Evolutionary conservation across 2,329 filamentous ascomycete genomes (phyloP).

Genomic region (Stagonosporopsis vannaccii): DNA sequence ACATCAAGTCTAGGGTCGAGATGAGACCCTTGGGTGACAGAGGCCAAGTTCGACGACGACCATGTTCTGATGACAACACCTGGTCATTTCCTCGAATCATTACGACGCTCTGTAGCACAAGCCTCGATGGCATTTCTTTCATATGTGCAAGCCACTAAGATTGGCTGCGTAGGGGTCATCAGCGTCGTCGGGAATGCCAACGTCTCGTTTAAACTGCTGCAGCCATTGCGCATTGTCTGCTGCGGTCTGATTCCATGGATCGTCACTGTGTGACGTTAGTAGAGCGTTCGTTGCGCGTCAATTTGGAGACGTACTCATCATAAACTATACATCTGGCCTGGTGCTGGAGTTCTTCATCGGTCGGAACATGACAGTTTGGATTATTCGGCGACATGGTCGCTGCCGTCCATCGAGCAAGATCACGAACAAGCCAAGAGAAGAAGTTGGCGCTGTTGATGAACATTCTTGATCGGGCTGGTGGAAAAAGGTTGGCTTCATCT

Average conservation of each 20-base stretch:
- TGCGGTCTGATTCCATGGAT: constrained; percentile 49
- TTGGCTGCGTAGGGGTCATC: constrained; percentile 6
- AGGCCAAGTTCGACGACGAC: not conserved
- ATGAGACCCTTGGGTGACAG: constrained; percentile 1
- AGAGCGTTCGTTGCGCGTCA: not conserved
- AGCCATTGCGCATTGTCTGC: constrained; percentile 46
- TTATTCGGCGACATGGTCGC: constrained; percentile 34
- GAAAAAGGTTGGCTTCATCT: constrained; percentile 1
- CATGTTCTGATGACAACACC: not conserved
- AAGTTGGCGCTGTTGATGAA: constrained; percentile 18
- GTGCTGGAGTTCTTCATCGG: constrained; percentile 45
- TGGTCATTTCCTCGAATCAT: not conserved
- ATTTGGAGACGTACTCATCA: constrained; percentile 16
- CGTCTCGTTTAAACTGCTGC: constrained; percentile 37
- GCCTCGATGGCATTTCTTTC: not conserved
- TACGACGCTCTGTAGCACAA: not conserved
- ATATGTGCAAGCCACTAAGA: constrained; percentile 10
- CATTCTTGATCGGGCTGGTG: constrained; percentile 15
- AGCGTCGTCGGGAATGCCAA: constrained; percentile 21
- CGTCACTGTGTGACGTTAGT: constrained; percentile 25
- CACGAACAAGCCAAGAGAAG: constrained; percentile 28
- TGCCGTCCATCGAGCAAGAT: constrained; percentile 34
- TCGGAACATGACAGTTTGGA: constrained; percentile 29
- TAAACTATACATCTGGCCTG: constrained; percentile 46
- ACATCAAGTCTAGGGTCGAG: not conserved